phyloP scores from a whole-genome alignment of 2,329 filamentous ascomycete species.

The Alternaria novae-zelandiae region DNA sequence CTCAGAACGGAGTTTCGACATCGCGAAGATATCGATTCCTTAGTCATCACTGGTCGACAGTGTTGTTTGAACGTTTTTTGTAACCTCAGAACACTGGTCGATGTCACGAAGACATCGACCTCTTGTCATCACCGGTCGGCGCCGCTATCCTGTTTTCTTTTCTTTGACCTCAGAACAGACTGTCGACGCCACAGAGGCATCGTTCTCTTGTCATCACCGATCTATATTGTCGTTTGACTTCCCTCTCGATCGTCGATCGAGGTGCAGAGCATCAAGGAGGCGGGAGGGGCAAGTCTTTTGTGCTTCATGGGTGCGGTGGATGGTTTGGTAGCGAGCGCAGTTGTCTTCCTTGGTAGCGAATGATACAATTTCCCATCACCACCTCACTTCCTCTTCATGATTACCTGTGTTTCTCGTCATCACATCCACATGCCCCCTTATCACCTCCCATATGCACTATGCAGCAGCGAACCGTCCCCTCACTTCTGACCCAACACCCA shows the following conservation, averaged over 20 bases:
- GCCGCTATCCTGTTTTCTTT: not conserved
- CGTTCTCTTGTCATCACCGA: not conserved
- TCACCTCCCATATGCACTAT: not conserved
- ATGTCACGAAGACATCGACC: not conserved
- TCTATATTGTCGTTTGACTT: not conserved
- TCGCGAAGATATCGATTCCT: not conserved
- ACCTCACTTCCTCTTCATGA: not conserved
- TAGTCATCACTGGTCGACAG: not conserved
- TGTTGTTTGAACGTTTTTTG: not conserved
- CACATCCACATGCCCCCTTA: not conserved
- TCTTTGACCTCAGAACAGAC: not conserved
- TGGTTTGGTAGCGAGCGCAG: not conserved
- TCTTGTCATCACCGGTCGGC: not conserved
- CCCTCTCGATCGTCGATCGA: not conserved
- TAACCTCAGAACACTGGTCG: too few relatives aligned
- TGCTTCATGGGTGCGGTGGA: not conserved
- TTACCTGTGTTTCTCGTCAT: not conserved
- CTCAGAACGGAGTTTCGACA: not conserved
- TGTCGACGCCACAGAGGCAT: not conserved
- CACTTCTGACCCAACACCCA: not conserved
- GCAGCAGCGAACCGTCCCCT: not conserved
- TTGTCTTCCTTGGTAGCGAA: not conserved
- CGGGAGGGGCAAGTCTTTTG: not conserved
- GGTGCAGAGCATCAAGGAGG: not conserved
- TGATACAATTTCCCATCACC: not conserved